Percentiles rank a stretch among this genome's conserved stretches.
Conservation (phyloP, 2,329 filamentous ascomycete genomes). For the Xylariaceae sp. region DNA sequence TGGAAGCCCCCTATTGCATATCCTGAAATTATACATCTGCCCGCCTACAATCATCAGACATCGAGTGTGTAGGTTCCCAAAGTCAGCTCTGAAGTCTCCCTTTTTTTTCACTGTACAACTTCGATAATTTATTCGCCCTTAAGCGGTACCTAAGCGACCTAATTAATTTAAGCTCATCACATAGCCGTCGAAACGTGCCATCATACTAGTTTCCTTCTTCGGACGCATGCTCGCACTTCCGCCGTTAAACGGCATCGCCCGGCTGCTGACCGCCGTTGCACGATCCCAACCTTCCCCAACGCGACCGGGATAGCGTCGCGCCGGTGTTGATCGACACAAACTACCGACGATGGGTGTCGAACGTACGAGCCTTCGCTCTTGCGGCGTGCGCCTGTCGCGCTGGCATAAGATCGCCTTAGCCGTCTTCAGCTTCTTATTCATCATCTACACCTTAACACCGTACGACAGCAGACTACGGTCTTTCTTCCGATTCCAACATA, state of each 20-base stretch:
- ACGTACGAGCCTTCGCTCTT: slow-evolving; percentile 32
- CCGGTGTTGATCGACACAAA: not conserved
- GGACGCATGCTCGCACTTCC: not conserved
- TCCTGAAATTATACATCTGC: too few relatives aligned
- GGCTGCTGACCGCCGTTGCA: not conserved
- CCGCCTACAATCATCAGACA: too few relatives aligned
- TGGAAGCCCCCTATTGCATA: too few relatives aligned
- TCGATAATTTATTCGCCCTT: not conserved
- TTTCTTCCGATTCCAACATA: slow-evolving; percentile 37
- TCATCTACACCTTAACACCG: slow-evolving; percentile 34
- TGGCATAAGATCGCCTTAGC: slow-evolving; percentile 33
- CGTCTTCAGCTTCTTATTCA: slow-evolving; percentile 29
- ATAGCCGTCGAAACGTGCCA: not conserved
- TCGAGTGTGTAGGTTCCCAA: too few relatives aligned
- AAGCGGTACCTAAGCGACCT: not conserved
- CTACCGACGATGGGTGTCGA: slow-evolving; percentile 30
- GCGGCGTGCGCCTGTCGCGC: slow-evolving; percentile 31
- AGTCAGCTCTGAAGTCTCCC: not conserved
- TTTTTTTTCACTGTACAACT: not conserved
- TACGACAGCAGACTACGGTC: slow-evolving; percentile 35
- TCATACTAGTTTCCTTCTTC: not conserved
- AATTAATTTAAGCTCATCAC: not conserved
- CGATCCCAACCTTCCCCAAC: not conserved
- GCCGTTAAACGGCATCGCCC: not conserved
- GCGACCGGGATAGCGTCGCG: not conserved